Percentiles rank a stretch among this genome's conserved stretches.
phyloP scores from a whole-genome alignment of 495 filamentous ascomycete species.

The Penicillium argentinense region DNA sequence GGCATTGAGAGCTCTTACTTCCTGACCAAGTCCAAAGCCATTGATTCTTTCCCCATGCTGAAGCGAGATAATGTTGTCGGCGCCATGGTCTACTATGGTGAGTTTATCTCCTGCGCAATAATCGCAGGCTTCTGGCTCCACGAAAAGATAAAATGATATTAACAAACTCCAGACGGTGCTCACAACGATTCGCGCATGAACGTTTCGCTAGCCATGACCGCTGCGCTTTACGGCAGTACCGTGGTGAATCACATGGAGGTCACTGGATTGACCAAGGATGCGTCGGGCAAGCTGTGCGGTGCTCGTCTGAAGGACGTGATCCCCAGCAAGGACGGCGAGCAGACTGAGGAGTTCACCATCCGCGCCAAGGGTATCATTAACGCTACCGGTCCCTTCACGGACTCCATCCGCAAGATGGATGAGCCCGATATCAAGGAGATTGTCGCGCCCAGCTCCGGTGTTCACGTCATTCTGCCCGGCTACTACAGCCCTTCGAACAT shows the following conservation, averaged over 20 bases:
- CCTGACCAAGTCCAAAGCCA: slow-evolving; percentile 86
- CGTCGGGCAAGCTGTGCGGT: slow-evolving; percentile 73
- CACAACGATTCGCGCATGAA: slow-evolving; percentile 99
- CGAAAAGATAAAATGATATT: too few species aligned
- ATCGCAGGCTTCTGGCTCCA: not conserved
- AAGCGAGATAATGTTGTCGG: slow-evolving; percentile 82
- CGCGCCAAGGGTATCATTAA: slow-evolving; percentile 92
- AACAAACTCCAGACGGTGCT: slow-evolving; percentile 83
- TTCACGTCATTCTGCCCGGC: slow-evolving; percentile 91
- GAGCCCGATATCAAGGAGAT: slow-evolving; percentile 74
- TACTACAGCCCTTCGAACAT: slow-evolving; percentile 95
- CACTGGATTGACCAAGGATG: slow-evolving; percentile 77
- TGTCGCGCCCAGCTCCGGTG: slow-evolving; percentile 89
- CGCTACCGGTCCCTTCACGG: slow-evolving; percentile 94
- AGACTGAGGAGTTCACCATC: slow-evolving; percentile 65
- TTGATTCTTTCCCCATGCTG: slow-evolving; percentile 98
- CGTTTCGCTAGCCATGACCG: slow-evolving; percentile 92
- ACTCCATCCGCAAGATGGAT: slow-evolving; percentile 91
- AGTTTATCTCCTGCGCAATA: slow-evolving; percentile 6
- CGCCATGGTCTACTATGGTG: slow-evolving; percentile 92
- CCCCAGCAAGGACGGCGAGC: slow-evolving; percentile 54
- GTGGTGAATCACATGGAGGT: slow-evolving; percentile 94
- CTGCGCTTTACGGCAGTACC: slow-evolving; percentile 88
- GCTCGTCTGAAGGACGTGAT: slow-evolving; percentile 77
- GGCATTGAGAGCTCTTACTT: slow-evolving; percentile 98